Conservation (phyloP, 441 rosid species). For the Pelargonium citronellum region DNA sequence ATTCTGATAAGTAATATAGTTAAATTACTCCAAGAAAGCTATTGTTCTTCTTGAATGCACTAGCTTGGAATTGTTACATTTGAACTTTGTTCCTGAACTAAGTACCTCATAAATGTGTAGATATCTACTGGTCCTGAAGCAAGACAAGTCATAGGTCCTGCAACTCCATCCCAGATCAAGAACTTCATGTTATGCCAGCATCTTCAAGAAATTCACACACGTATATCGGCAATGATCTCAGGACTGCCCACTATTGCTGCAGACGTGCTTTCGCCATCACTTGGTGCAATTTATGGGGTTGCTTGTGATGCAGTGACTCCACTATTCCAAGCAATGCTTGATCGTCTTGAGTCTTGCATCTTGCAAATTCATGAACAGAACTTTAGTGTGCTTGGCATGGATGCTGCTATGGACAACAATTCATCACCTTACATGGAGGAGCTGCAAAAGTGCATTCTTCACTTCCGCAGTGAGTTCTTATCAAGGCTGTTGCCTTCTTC, state of each 20-base stretch:
- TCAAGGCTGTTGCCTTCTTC: constrained; percentile 73
- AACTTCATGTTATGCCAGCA: constrained; percentile 86
- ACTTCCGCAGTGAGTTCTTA: constrained; percentile 77
- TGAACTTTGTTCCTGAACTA: constrained; percentile 13
- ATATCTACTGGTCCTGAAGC: constrained; percentile 95
- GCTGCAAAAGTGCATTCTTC: constrained; percentile 75
- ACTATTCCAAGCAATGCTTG: constrained; percentile 85
- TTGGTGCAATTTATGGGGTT: constrained; percentile 67
- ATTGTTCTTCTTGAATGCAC: background rate
- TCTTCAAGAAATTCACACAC: constrained; percentile 83
- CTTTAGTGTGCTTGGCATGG: constrained; percentile 59
- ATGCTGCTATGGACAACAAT: constrained; percentile 79
- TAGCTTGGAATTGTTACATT: constrained; percentile 9
- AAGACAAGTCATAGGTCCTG: constrained; percentile 78
- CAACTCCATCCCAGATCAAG: constrained; percentile 73
- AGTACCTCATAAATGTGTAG: constrained; percentile 40
- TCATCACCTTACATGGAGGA: constrained; percentile 97
- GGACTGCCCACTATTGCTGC: constrained; percentile 69
- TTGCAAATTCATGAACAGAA: constrained; percentile 90
- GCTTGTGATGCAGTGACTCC: constrained; percentile 87
- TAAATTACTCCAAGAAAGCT: background rate
- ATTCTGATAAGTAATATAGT: constrained; percentile 7
- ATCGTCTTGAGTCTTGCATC: constrained; percentile 81
- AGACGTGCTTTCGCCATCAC: constrained; percentile 69
- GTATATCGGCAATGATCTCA: constrained; percentile 56